phyloP scores from a whole-genome alignment of 148 eudicot species.

The Beta vulgaris region DNA sequence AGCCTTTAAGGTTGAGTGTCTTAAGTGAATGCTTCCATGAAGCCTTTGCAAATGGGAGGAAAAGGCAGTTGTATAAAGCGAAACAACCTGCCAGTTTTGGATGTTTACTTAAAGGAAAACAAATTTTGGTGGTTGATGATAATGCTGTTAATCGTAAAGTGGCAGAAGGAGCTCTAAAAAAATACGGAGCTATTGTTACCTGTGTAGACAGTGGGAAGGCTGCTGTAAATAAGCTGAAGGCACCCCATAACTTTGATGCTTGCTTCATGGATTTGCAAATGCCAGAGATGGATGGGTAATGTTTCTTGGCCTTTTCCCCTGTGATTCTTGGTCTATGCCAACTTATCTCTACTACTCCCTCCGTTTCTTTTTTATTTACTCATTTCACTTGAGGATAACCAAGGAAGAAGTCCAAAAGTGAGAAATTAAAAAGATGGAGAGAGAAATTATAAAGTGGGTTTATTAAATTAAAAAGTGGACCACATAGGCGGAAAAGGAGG shows the following conservation, averaged over 20 bases:
- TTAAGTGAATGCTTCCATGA: slow-evolving; percentile 60
- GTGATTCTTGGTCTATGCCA: background rate
- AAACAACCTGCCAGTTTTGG: slow-evolving; percentile 45
- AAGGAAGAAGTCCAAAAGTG: too few species aligned
- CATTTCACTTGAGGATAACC: too few species aligned
- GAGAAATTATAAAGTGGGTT: too few species aligned
- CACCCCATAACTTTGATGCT: slow-evolving; percentile 64
- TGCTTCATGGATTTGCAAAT: slow-evolving; percentile 87
- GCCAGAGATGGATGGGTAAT: slow-evolving; percentile 87
- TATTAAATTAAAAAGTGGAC: too few species aligned
- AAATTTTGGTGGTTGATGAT: slow-evolving; percentile 75
- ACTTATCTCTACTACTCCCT: background rate
- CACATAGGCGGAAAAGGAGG: too few species aligned
- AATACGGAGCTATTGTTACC: slow-evolving; percentile 60
- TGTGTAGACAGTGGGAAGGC: slow-evolving; percentile 58
- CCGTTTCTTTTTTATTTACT: too few species aligned
- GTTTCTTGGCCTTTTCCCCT: background rate
- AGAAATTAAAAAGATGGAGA: too few species aligned
- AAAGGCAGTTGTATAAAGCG: slow-evolving; percentile 34
- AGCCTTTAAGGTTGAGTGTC: slow-evolving; percentile 73
- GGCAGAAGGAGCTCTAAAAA: slow-evolving; percentile 73
- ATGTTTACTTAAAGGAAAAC: slow-evolving; percentile 47
- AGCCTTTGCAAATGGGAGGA: slow-evolving; percentile 53
- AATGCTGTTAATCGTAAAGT: slow-evolving; percentile 67
- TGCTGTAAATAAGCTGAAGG: slow-evolving; percentile 46